Base-by-base conservation (phyloP, 106 monocot genomes). In the Acorus calamus region DNA sequence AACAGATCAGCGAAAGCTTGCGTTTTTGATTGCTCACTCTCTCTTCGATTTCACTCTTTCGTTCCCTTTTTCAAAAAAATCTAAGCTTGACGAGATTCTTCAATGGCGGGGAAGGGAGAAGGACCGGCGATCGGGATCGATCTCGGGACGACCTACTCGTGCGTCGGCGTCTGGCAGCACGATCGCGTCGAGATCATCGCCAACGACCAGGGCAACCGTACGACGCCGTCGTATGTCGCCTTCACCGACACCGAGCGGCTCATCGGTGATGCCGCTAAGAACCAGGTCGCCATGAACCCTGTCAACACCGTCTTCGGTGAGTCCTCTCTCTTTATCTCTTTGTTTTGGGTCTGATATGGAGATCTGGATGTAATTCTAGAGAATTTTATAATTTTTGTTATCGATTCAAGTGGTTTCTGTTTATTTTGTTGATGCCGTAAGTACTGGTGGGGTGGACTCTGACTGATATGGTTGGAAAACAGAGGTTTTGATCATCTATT, bases 241-340 rank as follows among this genome's bases (percentile, higher is more conserved):
- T 87, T 87, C 76, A 83, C 86, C 47, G 86, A 87, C 65, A 83
- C 86, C 44, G 83, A 87, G 74, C 47, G 87, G 14, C 80, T 87
- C 61, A 77, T 87, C 71, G 87, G 87, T 11, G 87, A 87, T 11
- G 87, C 87, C 2, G 83, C 87, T n/a, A 87, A 87, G 83, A 87
- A 87, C 64, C 87, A 87, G 76, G 87, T 83, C 61, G 87, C 87
- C 73, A 87, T 87, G 87, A 87, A 87, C 68, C 87, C 87, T 14
- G 69, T 62, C 63, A 86, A 86, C 82, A 82, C 82, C 14, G 83
- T 87, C 52, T 87, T 86, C 41, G 86, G 86, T 86, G 55, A 71
- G 81, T 72, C 2, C 9, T 60, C 4, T 12, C 11, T 4, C 52
- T 44, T 47, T 14, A 7, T 28, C 28, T 28, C 28, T 28, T 28